Percentiles rank a stretch among this genome's conserved stretches.
These are phyloP conservation scores for Rhododendron williamsianum DNA, from an alignment of 148 eudicot genomes.

Conservation along the genomic window DNA sequence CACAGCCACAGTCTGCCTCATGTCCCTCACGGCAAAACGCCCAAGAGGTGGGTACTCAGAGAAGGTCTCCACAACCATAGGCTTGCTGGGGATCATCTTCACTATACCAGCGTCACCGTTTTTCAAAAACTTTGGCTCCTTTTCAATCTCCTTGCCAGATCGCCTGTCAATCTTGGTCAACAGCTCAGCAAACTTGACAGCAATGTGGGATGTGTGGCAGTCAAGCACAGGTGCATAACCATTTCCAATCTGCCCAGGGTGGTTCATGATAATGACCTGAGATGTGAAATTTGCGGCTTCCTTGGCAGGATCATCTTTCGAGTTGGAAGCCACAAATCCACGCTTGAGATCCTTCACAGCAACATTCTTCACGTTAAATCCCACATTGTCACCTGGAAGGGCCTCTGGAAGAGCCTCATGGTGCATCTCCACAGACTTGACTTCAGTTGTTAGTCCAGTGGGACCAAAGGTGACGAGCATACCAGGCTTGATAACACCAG, in stretches of 20 bases:
- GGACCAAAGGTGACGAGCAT: slow-evolving; percentile 27
- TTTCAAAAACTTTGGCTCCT: slow-evolving; percentile 28
- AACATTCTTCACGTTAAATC: slow-evolving; percentile 26
- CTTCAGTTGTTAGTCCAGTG: slow-evolving; percentile 26
- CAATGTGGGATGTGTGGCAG: slow-evolving; percentile 27
- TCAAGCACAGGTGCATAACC: slow-evolving; percentile 28
- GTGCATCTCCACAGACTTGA: slow-evolving; percentile 30
- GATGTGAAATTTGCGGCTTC: slow-evolving; percentile 19
- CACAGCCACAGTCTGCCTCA: slow-evolving; percentile 29
- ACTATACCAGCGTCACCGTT: slow-evolving; percentile 24
- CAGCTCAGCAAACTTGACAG: slow-evolving; percentile 19
- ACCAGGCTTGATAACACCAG: slow-evolving; percentile 25
- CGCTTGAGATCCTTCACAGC: slow-evolving; percentile 28
- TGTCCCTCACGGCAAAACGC: slow-evolving; percentile 27
- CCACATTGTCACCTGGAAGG: slow-evolving; percentile 22
- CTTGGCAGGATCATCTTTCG: slow-evolving; percentile 25
- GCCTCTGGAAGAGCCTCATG: slow-evolving; percentile 21
- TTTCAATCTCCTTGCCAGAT: slow-evolving; percentile 27
- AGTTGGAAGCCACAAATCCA: slow-evolving; percentile 23
- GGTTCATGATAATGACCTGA: slow-evolving; percentile 28
- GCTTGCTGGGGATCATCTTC: slow-evolving; percentile 28
- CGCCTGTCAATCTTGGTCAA: slow-evolving; percentile 29
- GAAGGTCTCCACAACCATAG: slow-evolving; percentile 28
- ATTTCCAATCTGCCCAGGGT: slow-evolving; percentile 26
- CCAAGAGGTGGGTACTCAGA: slow-evolving; percentile 23